A percentile compares a stretch with the other conserved stretches of the same genome.
Conservation (phyloP, 352 stramenopile species). For the Phytophthora ohioensis region DNA sequence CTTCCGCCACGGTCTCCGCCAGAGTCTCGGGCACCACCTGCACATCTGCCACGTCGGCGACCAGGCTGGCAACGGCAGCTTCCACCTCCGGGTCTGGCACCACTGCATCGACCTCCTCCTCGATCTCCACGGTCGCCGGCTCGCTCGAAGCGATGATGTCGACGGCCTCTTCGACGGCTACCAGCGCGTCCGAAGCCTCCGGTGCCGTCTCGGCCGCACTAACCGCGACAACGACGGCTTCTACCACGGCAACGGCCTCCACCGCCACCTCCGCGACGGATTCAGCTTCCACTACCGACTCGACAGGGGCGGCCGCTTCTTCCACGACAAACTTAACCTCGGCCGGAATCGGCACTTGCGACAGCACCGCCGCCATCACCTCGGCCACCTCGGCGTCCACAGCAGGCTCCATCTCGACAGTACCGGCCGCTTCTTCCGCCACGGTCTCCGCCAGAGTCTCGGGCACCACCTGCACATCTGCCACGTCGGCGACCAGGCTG, state of each 20-base stretch:
- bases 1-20: background rate
- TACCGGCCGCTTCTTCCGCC: background rate
- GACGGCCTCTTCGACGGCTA: background rate
- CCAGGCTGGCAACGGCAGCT: background rate
- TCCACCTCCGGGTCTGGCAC: background rate
- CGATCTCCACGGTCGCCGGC: background rate
- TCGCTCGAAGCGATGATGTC: too few relatives aligned
- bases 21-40: background rate
- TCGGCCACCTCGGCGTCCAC: slow-evolving; percentile 1
- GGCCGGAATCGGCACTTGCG: background rate
- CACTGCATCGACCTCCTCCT: background rate
- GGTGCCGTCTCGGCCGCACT: background rate
- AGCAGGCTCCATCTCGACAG: background rate
- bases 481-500: too few relatives aligned
- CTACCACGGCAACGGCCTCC: background rate
- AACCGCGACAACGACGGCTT: background rate
- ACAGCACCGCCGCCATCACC: background rate
- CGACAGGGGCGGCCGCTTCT: background rate
- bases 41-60: background rate
- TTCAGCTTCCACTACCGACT: background rate
- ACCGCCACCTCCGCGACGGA: background rate
- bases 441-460: too few relatives aligned
- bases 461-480: too few relatives aligned
- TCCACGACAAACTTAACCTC: background rate
- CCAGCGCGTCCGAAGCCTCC: background rate